A percentile compares a stretch with the other conserved stretches of the same genome.
Conservation (phyloP, 2,329 filamentous ascomycete species). For the Sporothrix phasma region DNA sequence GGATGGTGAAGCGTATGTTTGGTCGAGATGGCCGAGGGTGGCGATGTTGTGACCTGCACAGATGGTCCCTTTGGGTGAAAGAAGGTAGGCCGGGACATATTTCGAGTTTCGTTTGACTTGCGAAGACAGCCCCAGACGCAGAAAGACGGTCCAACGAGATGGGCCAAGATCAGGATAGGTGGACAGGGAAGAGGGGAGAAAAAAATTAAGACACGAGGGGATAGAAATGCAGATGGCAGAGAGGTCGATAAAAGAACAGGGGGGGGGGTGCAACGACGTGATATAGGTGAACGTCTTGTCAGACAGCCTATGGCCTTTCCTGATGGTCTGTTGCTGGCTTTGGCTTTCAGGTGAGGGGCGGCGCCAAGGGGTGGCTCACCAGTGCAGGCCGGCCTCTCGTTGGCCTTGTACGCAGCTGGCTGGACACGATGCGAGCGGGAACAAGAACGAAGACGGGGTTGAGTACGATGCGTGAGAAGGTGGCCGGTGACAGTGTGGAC, state of each 20-base stretch:
- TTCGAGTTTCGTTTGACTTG: constrained; percentile 1
- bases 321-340: neutral
- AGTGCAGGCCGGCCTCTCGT: neutral
- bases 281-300: neutral
- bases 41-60: constrained; percentile 1
- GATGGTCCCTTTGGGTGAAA: constrained; percentile 8
- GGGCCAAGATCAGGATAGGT: constrained; percentile 12
- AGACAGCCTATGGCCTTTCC: neutral
- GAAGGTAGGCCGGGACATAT: constrained; percentile 8
- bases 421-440: neutral
- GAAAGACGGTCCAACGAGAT: neutral
- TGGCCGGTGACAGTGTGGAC: neutral
- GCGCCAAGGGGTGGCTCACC: neutral
- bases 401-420: neutral
- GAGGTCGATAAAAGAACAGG: neutral
- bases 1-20: neutral
- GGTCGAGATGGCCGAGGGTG: neutral
- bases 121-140: neutral
- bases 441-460: neutral
- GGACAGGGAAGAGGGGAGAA: neutral
- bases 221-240: neutral
- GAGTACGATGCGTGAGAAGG: neutral
- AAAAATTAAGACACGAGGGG: neutral
- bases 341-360: neutral
- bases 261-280: neutral